phyloP scores from a whole-genome alignment of 2,329 filamentous ascomycete genomes.

The Monilinia polystroma region DNA sequence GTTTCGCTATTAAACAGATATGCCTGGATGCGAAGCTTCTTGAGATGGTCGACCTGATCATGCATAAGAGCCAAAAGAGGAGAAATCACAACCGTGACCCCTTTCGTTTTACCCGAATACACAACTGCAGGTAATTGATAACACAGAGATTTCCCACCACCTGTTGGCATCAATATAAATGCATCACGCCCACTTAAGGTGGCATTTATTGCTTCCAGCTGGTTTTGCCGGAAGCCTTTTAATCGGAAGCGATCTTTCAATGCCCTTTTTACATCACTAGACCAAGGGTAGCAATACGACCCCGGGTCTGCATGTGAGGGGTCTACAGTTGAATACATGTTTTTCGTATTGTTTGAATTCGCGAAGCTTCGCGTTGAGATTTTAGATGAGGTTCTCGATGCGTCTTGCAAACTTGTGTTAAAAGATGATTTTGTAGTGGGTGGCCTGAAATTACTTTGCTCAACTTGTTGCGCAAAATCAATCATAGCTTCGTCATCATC shows the following conservation, averaged over 20 bases:
- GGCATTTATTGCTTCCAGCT: slow-evolving; percentile 93
- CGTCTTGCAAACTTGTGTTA: slow-evolving; percentile 26
- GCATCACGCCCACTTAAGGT: slow-evolving; percentile 84
- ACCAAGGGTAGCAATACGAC: slow-evolving; percentile 74
- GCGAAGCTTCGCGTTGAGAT: slow-evolving; percentile 23
- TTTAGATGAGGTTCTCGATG: slow-evolving; percentile 28
- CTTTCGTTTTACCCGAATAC: slow-evolving; percentile 73
- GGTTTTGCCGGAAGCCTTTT: slow-evolving; percentile 83
- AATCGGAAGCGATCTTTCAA: slow-evolving; percentile 82
- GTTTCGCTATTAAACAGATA: slow-evolving; percentile 79
- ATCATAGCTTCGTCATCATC: slow-evolving; percentile 43
- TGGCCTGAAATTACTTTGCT: slow-evolving; percentile 40
- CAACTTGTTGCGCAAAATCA: slow-evolving; percentile 45
- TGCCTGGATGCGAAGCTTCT: slow-evolving; percentile 72
- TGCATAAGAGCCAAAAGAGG: slow-evolving; percentile 95
- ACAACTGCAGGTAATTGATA: slow-evolving; percentile 93
- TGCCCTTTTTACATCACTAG: slow-evolving; percentile 75
- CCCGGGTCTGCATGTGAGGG: slow-evolving; percentile 43
- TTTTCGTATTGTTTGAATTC: slow-evolving; percentile 25
- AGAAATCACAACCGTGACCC: slow-evolving; percentile 92
- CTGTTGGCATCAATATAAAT: slow-evolving; percentile 97
- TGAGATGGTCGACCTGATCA: slow-evolving; percentile 87
- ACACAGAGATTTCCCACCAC: slow-evolving; percentile 93
- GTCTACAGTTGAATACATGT: slow-evolving; percentile 39
- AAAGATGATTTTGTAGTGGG: slow-evolving; percentile 31